Conservation (phyloP, 2,329 filamentous ascomycete species). For the Daldinia sp. region DNA sequence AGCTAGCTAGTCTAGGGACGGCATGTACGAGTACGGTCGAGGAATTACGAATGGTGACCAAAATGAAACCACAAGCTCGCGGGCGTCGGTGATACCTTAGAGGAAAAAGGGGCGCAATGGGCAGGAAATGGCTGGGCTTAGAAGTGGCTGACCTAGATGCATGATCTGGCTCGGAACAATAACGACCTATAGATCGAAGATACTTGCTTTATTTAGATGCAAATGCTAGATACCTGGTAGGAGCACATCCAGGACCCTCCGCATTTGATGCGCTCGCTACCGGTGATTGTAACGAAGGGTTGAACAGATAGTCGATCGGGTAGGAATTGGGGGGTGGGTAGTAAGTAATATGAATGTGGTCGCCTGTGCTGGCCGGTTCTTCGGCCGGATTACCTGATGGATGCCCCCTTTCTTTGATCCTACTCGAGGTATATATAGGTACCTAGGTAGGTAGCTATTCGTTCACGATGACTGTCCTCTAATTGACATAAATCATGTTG, state of each 20-base stretch:
- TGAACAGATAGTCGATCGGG: background rate
- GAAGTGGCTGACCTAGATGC: background rate
- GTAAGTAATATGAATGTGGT: no score
- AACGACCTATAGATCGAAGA: background rate
- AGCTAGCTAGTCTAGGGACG: background rate
- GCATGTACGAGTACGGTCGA: background rate
- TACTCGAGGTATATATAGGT: background rate
- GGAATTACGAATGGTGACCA: background rate
- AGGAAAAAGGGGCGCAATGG: background rate
- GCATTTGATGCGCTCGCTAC: background rate
- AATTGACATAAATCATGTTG: background rate
- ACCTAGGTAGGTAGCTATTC: no score
- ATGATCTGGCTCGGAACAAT: background rate
- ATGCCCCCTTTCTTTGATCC: background rate
- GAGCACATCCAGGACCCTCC: background rate
- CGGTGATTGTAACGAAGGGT: background rate
- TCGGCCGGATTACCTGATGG: background rate
- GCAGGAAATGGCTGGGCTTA: background rate
- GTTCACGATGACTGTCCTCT: background rate
- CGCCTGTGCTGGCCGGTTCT: no score
- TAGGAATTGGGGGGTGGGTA: background rate
- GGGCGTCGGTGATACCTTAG: background rate
- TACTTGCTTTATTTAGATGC: background rate
- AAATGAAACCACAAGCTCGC: background rate
- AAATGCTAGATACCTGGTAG: background rate